Evolutionary conservation across 345 rosid species (phyloP).

Genomic region (Eucalyptus erythrocorys): DNA sequence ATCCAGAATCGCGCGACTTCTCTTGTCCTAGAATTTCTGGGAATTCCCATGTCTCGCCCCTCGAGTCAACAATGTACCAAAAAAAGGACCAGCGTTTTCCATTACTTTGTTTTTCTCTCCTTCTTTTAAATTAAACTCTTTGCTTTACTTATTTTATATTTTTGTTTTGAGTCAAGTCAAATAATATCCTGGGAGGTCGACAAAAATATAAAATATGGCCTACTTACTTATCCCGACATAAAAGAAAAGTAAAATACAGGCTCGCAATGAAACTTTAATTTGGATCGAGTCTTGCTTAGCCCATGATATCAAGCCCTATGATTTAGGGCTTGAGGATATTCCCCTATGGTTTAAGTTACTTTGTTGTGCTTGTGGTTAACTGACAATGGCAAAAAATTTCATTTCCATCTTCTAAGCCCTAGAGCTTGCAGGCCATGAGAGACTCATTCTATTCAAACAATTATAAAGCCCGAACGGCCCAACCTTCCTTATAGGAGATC

Average conservation of each 20-base stretch:
- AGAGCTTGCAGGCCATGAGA: not conserved
- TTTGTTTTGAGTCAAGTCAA: not conserved
- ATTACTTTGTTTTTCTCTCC: not conserved
- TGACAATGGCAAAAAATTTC: not conserved
- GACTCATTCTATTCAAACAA: not conserved
- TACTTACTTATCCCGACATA: not conserved
- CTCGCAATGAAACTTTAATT: not conserved
- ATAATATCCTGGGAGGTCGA: not conserved
- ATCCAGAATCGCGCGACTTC: not conserved
- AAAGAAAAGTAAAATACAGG: not conserved
- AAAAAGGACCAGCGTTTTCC: not conserved
- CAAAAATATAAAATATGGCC: not conserved
- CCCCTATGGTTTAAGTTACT: not conserved
- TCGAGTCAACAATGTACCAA: not conserved
- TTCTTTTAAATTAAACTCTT: not conserved
- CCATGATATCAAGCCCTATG: not conserved
- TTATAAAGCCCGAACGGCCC: not conserved
- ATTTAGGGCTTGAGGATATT: not conserved
- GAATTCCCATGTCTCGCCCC: not conserved
- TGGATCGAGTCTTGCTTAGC: not conserved
- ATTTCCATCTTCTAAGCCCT: not conserved
- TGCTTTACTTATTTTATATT: not conserved
- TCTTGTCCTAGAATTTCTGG: not conserved
- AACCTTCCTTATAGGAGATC: not conserved
- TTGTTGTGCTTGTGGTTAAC: not conserved